phyloP scores from a whole-genome alignment of 192 early-diverging fungal genomes.

The Lobosporangium transversale region DNA sequence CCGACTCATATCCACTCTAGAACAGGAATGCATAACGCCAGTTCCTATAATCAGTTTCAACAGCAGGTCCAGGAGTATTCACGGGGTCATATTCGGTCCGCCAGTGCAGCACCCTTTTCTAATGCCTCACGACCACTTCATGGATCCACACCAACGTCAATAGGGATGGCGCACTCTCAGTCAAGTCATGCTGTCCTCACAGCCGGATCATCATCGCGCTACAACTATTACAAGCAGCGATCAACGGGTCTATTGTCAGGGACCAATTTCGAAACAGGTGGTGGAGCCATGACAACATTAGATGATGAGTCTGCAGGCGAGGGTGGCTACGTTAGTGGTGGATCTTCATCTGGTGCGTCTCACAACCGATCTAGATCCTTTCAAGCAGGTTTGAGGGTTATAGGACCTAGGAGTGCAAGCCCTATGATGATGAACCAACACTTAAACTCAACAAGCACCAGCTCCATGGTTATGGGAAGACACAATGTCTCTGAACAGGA shows the following conservation, averaged over 20 bases:
- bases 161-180: neutral
- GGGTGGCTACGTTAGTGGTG: constrained; percentile 30
- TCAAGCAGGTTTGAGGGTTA: neutral
- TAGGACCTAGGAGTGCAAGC: constrained; percentile 19
- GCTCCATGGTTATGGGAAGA: constrained; percentile 32
- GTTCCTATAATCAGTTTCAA: constrained; percentile 9
- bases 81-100: constrained; percentile 15
- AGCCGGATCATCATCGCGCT: neutral
- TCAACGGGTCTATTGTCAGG: constrained; percentile 34
- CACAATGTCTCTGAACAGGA: constrained; percentile 48
- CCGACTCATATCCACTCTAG: neutral
- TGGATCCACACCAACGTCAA: neutral
- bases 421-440: constrained; percentile 40
- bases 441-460: constrained; percentile 36
- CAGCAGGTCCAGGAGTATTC: constrained; percentile 40
- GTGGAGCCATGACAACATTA: constrained; percentile 46
- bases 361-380: constrained; percentile 9
- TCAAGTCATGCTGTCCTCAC: constrained; percentile 12
- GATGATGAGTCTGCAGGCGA: constrained; percentile 44
- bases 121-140: neutral
- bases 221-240: constrained; percentile 28
- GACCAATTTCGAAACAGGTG: constrained; percentile 39
- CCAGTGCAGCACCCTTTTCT: constrained; percentile 36
- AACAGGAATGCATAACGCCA: neutral
- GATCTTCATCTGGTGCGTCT: constrained; percentile 23